Evolutionary conservation across 2,329 filamentous ascomycete genomes (phyloP).

Genomic region (Hysterium pulicare): DNA sequence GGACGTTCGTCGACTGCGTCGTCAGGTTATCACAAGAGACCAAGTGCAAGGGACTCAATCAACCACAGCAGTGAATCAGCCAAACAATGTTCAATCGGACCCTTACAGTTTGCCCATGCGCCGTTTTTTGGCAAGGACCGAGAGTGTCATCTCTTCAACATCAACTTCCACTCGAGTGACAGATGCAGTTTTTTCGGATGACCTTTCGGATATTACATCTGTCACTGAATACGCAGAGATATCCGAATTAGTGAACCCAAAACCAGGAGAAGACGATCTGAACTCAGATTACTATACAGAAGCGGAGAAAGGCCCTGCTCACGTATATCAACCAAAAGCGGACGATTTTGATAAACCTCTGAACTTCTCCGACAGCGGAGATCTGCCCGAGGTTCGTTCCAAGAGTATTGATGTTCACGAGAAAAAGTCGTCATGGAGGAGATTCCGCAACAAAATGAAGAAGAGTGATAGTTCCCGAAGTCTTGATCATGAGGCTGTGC

Average conservation of each 20-base stretch:
- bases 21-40: constrained; percentile 3
- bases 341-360: no score
- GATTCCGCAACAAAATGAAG: not conserved
- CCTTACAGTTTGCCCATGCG: constrained; percentile 7
- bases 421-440: not conserved
- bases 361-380: no score
- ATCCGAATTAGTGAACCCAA: not conserved
- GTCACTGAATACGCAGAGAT: not conserved
- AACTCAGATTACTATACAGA: no score
- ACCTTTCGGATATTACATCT: not conserved
- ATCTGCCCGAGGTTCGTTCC: not conserved
- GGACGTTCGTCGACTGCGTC: constrained; percentile 7
- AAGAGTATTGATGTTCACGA: not conserved
- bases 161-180: constrained; percentile 5
- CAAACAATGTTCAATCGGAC: not conserved
- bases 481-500: not conserved
- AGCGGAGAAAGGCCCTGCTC: no score
- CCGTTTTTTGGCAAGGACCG: constrained; percentile 8
- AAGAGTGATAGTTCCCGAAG: not conserved
- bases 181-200: constrained; percentile 6
- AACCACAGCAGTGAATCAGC: not conserved
- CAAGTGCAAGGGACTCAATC: not conserved
- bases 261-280: not conserved
- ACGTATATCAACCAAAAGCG: no score
- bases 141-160: constrained; percentile 5